Percentiles rank a stretch among this genome's conserved stretches.
Evolutionary conservation across 169 alveolate genomes (phyloP).

Genomic region (Eimeria acervulina): DNA sequence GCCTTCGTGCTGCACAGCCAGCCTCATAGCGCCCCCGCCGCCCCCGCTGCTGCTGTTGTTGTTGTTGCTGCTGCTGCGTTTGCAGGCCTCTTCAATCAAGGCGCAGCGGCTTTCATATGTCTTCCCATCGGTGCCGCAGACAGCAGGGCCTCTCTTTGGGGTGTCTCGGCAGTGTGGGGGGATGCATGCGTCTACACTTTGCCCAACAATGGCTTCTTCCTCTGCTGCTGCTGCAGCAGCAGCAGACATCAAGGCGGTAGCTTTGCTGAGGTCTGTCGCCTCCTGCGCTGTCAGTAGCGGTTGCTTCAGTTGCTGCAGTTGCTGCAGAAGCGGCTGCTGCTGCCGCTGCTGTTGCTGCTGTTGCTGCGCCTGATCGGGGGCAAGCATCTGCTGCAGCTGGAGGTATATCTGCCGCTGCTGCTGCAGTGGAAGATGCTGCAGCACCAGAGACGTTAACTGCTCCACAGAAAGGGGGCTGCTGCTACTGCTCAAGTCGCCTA

Average conservation of each 20-base stretch:
- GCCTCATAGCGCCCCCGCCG: background rate
- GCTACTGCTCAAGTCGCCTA: conserved; percentile 27
- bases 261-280: conserved; percentile 65
- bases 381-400: conserved; percentile 78
- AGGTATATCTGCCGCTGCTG: conserved; percentile 72
- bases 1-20: conserved; percentile 49
- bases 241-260: conserved; percentile 51
- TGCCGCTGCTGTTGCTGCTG: conserved; percentile 73
- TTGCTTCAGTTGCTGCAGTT: conserved; percentile 31
- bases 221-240: conserved; percentile 73
- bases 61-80: conserved; percentile 56
- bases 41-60: conserved; percentile 34
- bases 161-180: conserved; percentile 30
- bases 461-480: conserved; percentile 46
- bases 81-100: conserved; percentile 18
- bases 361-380: conserved; percentile 55
- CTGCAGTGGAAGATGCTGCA: conserved; percentile 77
- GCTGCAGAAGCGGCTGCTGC: conserved; percentile 60
- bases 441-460: conserved; percentile 64
- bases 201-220: conserved; percentile 34
- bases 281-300: conserved; percentile 38
- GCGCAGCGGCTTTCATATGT: conserved; percentile 64
- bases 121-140: conserved; percentile 39
- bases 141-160: conserved; percentile 46
- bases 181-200: background rate